Evolutionary conservation across 2,329 filamentous ascomycete species (phyloP).

Genomic region (Calonectria hongkongensis): DNA sequence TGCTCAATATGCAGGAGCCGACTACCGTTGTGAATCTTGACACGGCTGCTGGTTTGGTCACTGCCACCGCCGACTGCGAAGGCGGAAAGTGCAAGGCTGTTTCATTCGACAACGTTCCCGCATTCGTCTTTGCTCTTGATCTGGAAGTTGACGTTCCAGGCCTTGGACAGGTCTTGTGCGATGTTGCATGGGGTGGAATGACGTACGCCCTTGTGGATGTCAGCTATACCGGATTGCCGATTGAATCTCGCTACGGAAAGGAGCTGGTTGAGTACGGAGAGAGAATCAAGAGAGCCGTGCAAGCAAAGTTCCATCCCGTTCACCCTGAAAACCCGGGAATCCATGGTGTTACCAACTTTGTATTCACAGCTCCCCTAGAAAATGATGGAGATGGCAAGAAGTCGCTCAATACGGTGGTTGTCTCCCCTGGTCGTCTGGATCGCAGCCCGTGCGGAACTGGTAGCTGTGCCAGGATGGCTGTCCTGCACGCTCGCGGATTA

Average conservation of each 20-base stretch:
- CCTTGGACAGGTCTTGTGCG: conserved; percentile 62
- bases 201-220: conserved; percentile 66
- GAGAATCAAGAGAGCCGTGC: conserved; percentile 63
- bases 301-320: conserved; percentile 58
- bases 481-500: conserved; percentile 64
- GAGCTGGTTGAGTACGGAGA: conserved; percentile 65
- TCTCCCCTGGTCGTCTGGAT: conserved; percentile 67
- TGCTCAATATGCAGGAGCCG: conserved; percentile 67
- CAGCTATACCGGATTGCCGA: conserved; percentile 57
- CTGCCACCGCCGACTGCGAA: conserved; percentile 63
- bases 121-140: conserved; percentile 64
- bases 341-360: conserved; percentile 62
- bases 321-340: conserved; percentile 66
- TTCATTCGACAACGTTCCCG: conserved; percentile 66
- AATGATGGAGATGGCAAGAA: conserved; percentile 50
- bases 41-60: conserved; percentile 66
- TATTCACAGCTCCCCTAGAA: conserved; percentile 61
- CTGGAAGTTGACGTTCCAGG: conserved; percentile 63
- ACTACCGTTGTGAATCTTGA: conserved; percentile 64
- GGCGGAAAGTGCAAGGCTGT: conserved; percentile 66
- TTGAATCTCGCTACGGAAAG: conserved; percentile 58
- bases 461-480: conserved; percentile 64
- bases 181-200: conserved; percentile 70
- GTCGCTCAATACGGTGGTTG: conserved; percentile 64
- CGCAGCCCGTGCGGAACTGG: conserved; percentile 68